Evolutionary conservation across 1,139 yeast species (phyloP).

Genomic region (Blastobotrys proliferans): DNA sequence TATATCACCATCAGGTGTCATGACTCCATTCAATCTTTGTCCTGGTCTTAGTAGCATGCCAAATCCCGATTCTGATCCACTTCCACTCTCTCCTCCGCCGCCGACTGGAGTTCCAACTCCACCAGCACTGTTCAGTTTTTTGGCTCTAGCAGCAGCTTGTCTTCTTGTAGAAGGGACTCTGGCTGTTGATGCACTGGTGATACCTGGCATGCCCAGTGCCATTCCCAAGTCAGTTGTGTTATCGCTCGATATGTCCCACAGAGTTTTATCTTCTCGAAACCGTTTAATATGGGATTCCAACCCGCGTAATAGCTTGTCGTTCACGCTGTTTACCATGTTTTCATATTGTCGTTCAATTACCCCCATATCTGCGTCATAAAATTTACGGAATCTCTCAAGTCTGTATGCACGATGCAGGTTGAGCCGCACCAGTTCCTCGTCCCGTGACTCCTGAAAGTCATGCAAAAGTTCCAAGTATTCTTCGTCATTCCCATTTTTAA

Average conservation of each 20-base stretch:
- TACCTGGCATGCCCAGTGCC: constrained; percentile 13
- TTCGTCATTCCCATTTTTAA: constrained; percentile 75
- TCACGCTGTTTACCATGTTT: constrained; percentile 67
- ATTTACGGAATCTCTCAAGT: constrained; percentile 67
- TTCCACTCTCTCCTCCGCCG: background rate
- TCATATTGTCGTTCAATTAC: constrained; percentile 75
- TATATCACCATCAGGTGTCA: constrained; percentile 16
- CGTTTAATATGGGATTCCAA: constrained; percentile 75
- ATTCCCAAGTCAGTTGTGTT: constrained; percentile 29
- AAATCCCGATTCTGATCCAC: constrained; percentile 11
- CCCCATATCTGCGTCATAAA: constrained; percentile 69
- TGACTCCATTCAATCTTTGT: too few relatives aligned
- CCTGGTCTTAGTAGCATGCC: background rate
- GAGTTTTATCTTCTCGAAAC: constrained; percentile 77
- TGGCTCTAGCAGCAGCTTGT: too few relatives aligned
- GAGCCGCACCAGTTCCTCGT: constrained; percentile 70
- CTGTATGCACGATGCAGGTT: constrained; percentile 80
- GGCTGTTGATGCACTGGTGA: constrained; percentile 3
- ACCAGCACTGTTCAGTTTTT: too few relatives aligned
- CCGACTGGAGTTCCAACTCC: background rate
- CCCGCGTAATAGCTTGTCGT: constrained; percentile 74
- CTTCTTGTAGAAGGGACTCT: background rate
- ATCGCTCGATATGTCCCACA: constrained; percentile 73
- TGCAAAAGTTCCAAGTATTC: constrained; percentile 49
- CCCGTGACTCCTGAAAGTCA: constrained; percentile 74